Evolutionary conservation across 2,329 filamentous ascomycete genomes (phyloP).

Genomic region (Botrytis aclada): DNA sequence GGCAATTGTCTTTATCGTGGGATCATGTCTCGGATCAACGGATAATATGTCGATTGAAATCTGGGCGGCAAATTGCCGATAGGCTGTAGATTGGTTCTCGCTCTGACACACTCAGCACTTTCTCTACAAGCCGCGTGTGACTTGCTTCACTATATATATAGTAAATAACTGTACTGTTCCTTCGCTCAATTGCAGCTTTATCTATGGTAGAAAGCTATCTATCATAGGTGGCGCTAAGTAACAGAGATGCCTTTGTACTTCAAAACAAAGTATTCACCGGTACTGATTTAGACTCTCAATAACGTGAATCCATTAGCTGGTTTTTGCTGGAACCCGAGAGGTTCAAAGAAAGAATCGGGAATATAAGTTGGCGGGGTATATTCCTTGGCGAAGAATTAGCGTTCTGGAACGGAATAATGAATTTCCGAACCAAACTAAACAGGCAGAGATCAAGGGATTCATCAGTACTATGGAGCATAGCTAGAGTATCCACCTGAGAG

Average conservation of each 20-base stretch:
- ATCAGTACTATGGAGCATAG: background rate
- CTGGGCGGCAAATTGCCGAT: background rate
- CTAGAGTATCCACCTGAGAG: background rate
- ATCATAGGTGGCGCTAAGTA: background rate
- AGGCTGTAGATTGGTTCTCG: background rate
- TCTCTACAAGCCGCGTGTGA: background rate
- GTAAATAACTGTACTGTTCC: background rate
- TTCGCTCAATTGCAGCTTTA: background rate
- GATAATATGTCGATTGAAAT: background rate
- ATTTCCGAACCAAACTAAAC: background rate
- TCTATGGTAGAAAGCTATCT: background rate
- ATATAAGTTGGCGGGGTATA: background rate
- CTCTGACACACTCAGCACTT: background rate
- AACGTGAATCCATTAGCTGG: background rate
- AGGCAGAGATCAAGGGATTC: background rate
- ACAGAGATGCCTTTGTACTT: background rate
- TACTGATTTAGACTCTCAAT: background rate
- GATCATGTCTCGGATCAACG: conserved; percentile 3
- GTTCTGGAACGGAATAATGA: background rate
- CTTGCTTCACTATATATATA: background rate
- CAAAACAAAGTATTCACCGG: no score
- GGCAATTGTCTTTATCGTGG: background rate
- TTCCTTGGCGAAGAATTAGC: background rate
- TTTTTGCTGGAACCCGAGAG: background rate
- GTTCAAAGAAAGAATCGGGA: background rate